Percentiles rank a stretch among this genome's conserved stretches.
Conservation (phyloP, 2,329 filamentous ascomycete genomes). For the Venturia carpophila region DNA sequence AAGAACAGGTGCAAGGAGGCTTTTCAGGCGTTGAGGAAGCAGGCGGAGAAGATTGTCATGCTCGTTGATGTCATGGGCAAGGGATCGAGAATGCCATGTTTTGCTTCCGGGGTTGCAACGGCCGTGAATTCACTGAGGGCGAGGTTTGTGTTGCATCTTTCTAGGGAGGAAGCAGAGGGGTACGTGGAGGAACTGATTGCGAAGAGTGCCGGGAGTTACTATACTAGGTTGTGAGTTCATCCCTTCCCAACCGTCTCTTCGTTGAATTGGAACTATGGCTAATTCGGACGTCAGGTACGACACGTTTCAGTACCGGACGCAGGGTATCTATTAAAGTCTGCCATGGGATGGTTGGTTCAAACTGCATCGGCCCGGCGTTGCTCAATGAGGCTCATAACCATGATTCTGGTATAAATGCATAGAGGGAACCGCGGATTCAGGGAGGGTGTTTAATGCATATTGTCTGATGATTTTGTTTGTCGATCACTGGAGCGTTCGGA, state of each 20-base stretch:
- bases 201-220: conserved; percentile 80
- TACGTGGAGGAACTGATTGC: conserved; percentile 76
- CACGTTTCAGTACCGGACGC: conserved; percentile 80
- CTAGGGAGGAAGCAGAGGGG: conserved; percentile 69
- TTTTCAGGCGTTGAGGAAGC: conserved; percentile 71
- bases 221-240: conserved; percentile 65
- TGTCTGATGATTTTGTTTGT: not conserved
- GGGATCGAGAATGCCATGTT: conserved; percentile 79
- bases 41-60: conserved; percentile 73
- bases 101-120: conserved; percentile 62
- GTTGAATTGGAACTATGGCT: conserved; percentile 22
- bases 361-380: not conserved
- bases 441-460: not conserved
- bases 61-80: conserved; percentile 78
- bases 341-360: not conserved
- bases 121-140: conserved; percentile 63
- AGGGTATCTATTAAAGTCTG: conserved; percentile 63
- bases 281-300: conserved; percentile 53
- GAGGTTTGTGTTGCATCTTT: conserved; percentile 74
- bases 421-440: not conserved
- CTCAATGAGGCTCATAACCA: not conserved
- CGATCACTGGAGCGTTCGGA: not conserved
- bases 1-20: conserved; percentile 74
- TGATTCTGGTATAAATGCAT: not conserved
- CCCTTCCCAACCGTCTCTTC: not conserved